These are phyloP conservation scores for Funneliformis geosporum DNA, from an alignment of 192 early-diverging fungal species.

Conservation along the genomic window DNA sequence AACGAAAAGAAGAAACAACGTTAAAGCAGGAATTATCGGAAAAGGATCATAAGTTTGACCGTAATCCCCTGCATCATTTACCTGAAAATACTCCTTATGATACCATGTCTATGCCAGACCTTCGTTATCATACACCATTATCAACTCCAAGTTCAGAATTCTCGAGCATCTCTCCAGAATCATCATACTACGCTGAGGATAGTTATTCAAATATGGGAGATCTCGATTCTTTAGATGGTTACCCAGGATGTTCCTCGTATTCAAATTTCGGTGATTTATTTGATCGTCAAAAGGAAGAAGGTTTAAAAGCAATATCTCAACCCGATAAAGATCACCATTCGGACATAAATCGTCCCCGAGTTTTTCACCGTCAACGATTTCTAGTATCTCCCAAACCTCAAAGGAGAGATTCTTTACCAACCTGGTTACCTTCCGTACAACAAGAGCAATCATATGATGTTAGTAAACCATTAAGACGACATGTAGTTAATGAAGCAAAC, in stretches of 20 bases:
- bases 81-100: slow-evolving; percentile 32
- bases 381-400: slow-evolving; percentile 9
- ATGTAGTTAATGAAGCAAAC: background rate
- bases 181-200: slow-evolving; percentile 28
- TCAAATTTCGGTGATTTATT: slow-evolving; percentile 33
- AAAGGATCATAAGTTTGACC: slow-evolving; percentile 34
- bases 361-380: slow-evolving; percentile 31
- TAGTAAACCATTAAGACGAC: slow-evolving; percentile 7
- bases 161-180: slow-evolving; percentile 21
- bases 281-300: slow-evolving; percentile 27
- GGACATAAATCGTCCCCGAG: slow-evolving; percentile 16
- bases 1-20: slow-evolving; percentile 36
- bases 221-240: slow-evolving; percentile 29
- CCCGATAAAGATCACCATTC: background rate
- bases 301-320: slow-evolving; percentile 29
- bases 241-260: slow-evolving; percentile 10
- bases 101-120: slow-evolving; percentile 36
- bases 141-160: slow-evolving; percentile 24
- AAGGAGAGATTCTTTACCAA: slow-evolving; percentile 24
- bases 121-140: slow-evolving; percentile 14
- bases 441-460: background rate
- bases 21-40: slow-evolving; percentile 29
- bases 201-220: slow-evolving; percentile 14
- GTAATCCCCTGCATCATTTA: slow-evolving; percentile 29
- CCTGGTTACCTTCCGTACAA: slow-evolving; percentile 29